Percentiles rank a stretch among this genome's conserved stretches.
Conservation (phyloP, 2,329 filamentous ascomycete species). For the Aspergillus costaricaensis region DNA sequence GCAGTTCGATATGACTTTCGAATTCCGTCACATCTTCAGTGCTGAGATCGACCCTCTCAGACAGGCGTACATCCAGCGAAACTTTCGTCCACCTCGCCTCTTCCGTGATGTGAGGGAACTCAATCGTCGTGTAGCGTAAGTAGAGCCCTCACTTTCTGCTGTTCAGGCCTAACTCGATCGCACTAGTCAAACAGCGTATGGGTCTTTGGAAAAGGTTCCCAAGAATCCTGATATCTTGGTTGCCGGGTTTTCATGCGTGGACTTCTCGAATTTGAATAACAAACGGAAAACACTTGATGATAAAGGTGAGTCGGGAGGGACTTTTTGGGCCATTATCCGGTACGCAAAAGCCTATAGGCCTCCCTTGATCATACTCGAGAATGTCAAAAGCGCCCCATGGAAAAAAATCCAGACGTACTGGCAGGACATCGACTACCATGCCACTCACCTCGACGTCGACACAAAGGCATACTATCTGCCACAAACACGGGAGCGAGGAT, state of each 20-base stretch:
- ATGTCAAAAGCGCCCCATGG: constrained; percentile 67
- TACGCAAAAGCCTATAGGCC: constrained; percentile 61
- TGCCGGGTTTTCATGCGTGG: constrained; percentile 74
- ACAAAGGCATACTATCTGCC: constrained; percentile 74
- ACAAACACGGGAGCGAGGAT: constrained; percentile 65
- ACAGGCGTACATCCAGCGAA: constrained; percentile 65
- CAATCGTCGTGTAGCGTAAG: constrained; percentile 52
- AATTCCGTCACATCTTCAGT: constrained; percentile 60
- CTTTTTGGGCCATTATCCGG: constrained; percentile 62
- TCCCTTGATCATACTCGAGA: constrained; percentile 69
- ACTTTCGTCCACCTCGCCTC: constrained; percentile 55
- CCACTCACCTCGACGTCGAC: constrained; percentile 56
- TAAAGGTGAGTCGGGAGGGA: constrained; percentile 65
- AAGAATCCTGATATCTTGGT: constrained; percentile 64
- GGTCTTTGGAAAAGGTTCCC: constrained; percentile 60
- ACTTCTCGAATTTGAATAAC: constrained; percentile 69
- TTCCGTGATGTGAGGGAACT: constrained; percentile 64
- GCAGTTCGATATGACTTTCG: constrained; percentile 39
- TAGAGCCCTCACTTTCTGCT: constrained; percentile 12
- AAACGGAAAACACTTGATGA: constrained; percentile 54
- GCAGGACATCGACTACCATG: constrained; percentile 58
- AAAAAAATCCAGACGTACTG: constrained; percentile 49
- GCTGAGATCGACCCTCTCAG: constrained; percentile 66
- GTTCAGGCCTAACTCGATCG: not conserved
- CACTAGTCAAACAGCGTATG: constrained; percentile 66